Evolutionary conservation across 2,329 filamentous ascomycete species (phyloP).

Genomic region (Fusarium sulawesiense): DNA sequence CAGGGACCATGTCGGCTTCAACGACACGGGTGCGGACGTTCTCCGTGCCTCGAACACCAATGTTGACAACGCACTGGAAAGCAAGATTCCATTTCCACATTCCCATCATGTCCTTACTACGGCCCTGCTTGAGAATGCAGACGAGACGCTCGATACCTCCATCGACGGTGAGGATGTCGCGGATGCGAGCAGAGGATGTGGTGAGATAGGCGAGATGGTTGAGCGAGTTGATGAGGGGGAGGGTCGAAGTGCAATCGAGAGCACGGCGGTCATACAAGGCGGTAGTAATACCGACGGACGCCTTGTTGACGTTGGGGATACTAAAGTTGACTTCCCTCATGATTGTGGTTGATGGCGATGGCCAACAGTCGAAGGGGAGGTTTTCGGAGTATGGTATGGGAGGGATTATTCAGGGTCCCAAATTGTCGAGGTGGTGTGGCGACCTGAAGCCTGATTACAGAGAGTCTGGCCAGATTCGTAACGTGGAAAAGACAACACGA

Average conservation of each 20-base stretch:
- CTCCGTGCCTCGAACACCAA: slow-evolving; percentile 95
- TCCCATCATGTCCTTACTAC: slow-evolving; percentile 98
- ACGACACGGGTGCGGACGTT: slow-evolving; percentile 93
- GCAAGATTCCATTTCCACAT: slow-evolving; percentile 99
- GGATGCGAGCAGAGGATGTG: slow-evolving; percentile 95
- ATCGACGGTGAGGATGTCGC: slow-evolving; percentile 98
- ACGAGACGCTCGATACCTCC: slow-evolving; percentile 96
- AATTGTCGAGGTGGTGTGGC: slow-evolving; percentile 41
- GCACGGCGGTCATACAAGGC: slow-evolving; percentile 97
- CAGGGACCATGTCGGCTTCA: slow-evolving; percentile 98
- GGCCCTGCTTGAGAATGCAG: slow-evolving; percentile 96
- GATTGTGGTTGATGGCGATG: slow-evolving; percentile 57
- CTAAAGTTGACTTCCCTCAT: slow-evolving; percentile 99
- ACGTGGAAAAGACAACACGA: slow-evolving; percentile 8
- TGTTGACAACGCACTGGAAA: slow-evolving; percentile 99
- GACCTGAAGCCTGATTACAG: slow-evolving; percentile 35
- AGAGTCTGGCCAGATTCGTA: slow-evolving; percentile 31
- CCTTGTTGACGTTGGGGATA: slow-evolving; percentile 99
- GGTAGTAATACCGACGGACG: slow-evolving; percentile 97
- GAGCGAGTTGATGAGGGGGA: slow-evolving; percentile 97
- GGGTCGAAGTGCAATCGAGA: slow-evolving; percentile 96
- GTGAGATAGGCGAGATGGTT: slow-evolving; percentile 99
- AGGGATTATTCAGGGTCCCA: slow-evolving; percentile 41
- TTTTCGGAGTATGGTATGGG: slow-evolving; percentile 20
- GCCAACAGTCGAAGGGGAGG: slow-evolving; percentile 27